Percentiles rank a stretch among this genome's conserved stretches.
Evolutionary conservation across 106 monocot species (phyloP).

Genomic region (Acorus calamus): DNA sequence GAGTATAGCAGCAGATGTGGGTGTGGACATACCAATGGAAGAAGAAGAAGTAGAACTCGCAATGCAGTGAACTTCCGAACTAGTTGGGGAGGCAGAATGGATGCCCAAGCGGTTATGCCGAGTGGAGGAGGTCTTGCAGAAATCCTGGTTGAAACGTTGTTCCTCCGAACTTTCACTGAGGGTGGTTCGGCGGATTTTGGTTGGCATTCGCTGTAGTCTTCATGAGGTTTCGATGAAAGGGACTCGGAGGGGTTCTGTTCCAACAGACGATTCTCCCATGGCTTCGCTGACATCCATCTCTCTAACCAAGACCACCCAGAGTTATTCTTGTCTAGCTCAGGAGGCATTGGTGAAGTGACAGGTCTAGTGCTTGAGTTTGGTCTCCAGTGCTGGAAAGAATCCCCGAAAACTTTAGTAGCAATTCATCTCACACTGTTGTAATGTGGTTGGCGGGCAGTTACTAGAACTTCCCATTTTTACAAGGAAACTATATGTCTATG

Average conservation of each 20-base stretch:
- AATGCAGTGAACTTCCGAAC: conserved; percentile 32
- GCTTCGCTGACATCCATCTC: conserved; percentile 55
- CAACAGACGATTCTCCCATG: conserved; percentile 56
- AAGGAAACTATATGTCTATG: too few species aligned
- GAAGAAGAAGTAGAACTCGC: conserved; percentile 38
- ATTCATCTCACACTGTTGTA: too few species aligned
- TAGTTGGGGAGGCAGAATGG: conserved; percentile 21
- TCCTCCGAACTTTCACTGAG: conserved; percentile 43
- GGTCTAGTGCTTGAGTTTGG: conserved; percentile 2
- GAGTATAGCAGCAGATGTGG: conserved; percentile 12
- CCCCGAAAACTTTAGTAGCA: too few species aligned
- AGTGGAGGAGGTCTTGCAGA: conserved; percentile 24
- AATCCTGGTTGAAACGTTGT: conserved; percentile 44
- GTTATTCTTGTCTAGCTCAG: conserved; percentile 13
- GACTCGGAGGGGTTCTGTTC: conserved; percentile 15
- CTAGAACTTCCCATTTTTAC: too few species aligned
- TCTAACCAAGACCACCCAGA: conserved; percentile 44
- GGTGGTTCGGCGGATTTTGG: conserved; percentile 9
- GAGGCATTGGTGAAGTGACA: neutral
- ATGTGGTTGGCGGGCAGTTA: too few species aligned
- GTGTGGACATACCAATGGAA: conserved; percentile 30
- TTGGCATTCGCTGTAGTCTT: neutral
- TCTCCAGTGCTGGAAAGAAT: conserved; percentile 5
- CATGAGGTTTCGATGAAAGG: conserved; percentile 11
- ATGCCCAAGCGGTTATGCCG: neutral